These are phyloP conservation scores for Pseudocercospora musae DNA, from an alignment of 2,329 filamentous ascomycete species.

Conservation along the genomic window DNA sequence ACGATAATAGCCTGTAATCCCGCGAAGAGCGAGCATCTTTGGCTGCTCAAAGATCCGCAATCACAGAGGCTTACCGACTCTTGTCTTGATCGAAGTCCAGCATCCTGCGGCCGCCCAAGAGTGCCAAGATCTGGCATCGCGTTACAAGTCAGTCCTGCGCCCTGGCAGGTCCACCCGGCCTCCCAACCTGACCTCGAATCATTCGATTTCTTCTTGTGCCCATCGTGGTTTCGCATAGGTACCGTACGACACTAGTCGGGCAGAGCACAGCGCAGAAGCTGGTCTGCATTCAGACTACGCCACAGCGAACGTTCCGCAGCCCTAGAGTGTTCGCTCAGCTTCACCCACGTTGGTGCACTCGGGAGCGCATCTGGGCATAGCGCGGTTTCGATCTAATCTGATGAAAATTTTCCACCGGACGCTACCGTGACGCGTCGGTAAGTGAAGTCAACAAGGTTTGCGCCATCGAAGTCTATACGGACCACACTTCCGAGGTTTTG, in stretches of 20 bases:
- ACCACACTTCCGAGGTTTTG: neutral
- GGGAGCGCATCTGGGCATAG: neutral
- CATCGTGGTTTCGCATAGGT: neutral
- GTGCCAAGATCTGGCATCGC: neutral
- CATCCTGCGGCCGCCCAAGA: neutral
- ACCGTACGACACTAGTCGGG: too few relatives aligned
- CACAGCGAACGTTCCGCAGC: neutral
- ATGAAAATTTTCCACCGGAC: neutral
- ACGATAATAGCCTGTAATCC: slow-evolving; percentile 31
- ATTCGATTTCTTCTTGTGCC: neutral
- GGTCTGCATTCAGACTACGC: neutral
- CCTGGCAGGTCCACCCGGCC: neutral
- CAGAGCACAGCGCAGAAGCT: neutral
- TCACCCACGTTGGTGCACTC: neutral
- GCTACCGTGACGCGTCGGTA: neutral
- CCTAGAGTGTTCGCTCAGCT: neutral
- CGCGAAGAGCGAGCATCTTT: neutral
- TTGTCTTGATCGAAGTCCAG: neutral
- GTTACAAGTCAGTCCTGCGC: neutral
- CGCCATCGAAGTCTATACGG: neutral
- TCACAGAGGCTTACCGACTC: neutral
- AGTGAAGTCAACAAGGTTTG: neutral
- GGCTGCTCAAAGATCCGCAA: neutral
- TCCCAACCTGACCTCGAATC: neutral
- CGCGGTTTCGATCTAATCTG: neutral